phyloP scores from a whole-genome alignment of 768 basidiomycete species.

The Panaeolus cyanescens region DNA sequence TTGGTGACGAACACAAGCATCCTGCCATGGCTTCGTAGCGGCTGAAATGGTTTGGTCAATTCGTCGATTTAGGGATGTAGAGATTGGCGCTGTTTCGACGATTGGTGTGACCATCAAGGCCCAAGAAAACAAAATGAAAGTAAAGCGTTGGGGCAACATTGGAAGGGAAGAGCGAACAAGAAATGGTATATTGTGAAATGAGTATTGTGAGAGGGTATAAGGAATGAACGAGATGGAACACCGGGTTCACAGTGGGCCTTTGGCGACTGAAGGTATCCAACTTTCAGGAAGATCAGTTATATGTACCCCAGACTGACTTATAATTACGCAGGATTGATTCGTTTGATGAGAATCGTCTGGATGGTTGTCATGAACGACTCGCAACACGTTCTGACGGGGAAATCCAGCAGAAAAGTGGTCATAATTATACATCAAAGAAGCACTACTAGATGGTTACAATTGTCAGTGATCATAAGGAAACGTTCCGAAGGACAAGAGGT shows the following conservation, averaged over 20 bases:
- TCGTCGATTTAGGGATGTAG: constrained; percentile 32
- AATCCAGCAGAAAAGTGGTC: not conserved
- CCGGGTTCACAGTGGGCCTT: constrained; percentile 7
- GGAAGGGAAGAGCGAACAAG: not conserved
- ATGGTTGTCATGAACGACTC: not conserved
- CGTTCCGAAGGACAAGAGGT: not conserved
- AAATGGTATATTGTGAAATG: not conserved
- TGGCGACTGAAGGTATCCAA: not conserved
- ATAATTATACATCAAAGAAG: not conserved
- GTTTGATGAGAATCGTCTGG: not conserved
- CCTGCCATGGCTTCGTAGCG: constrained; percentile 45
- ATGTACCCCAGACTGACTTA: not conserved
- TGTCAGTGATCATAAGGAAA: not conserved
- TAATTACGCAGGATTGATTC: not conserved
- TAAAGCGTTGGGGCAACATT: constrained; percentile 10
- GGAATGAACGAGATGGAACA: constrained; percentile 10
- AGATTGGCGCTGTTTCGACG: constrained; percentile 31
- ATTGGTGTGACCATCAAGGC: constrained; percentile 24
- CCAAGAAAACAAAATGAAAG: constrained; percentile 18
- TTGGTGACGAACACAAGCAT: constrained; percentile 51
- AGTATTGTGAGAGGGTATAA: not conserved
- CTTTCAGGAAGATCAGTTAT: not conserved
- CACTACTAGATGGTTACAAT: not conserved
- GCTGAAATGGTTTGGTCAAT: constrained; percentile 48
- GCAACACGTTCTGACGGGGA: not conserved